Evolutionary conservation across 1,284 basidiomycete genomes (phyloP), one percentile per base, ranked within the genome.

Genomic region (Trametes versicolor): DNA sequence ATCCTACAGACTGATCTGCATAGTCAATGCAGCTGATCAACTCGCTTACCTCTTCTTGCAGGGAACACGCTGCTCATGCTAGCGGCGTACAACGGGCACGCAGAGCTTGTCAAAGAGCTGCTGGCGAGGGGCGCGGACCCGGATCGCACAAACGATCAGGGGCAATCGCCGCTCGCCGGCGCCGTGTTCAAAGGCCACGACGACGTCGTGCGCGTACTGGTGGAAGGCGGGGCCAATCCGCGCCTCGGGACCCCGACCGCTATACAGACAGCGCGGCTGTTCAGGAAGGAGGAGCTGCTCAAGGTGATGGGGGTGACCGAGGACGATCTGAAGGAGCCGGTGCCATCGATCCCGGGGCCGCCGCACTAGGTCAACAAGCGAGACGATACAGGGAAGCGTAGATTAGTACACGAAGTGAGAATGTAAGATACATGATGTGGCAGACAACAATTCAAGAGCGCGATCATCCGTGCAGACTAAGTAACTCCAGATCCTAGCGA

Each of bases 1-100:
- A 55, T 45, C 61, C 3, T 21, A 9, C 47, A 6, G n/a, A 32
- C 27, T 41, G 21, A 27, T 10, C 23, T 36, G 49, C 25, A n/a
- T 21, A 10, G 41, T n/a, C 10, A 21, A 17, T 23, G 19, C 23
- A n/a, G 49, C 53, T 47, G 19, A 52, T 23, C 34, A 49, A 23
- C 8, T 27, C 15, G 32, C 25, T 27, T 27, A 41, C n/a, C 51
- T 17, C 25, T 21, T 13, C 29, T 19, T 29, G 21, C 70, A 87
- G 92, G 92, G 21, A 93, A 94, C 74, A 91, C 90, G 3, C 80
- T 95, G 7, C 81, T 96, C 63, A 96, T 96, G 93, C 85, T 95
- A 47, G 89, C 92, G 2, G 85, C 92, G 3, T 96, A 96, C 75
- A 87, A 90, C 48, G 93, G 93, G 0, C 92, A 94, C 69, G 74